Conservation (phyloP, 148 eudicot species). For the Linanthus parryae region DNA sequence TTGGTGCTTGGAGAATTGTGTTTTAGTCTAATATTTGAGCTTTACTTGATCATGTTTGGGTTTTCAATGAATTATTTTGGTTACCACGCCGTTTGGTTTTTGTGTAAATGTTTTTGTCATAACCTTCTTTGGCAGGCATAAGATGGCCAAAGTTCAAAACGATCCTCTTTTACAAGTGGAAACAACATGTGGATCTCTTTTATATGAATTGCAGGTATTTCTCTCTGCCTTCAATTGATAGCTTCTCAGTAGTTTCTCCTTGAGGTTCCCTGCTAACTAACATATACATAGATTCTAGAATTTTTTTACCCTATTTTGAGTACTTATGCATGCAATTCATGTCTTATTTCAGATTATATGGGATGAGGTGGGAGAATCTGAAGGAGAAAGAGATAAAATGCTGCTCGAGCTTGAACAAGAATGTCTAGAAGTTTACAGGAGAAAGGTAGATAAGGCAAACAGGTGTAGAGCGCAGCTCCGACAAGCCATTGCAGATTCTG, state of each 20-base stretch:
- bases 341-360: slow-evolving; percentile 39
- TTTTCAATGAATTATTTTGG: too few relatives aligned
- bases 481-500: slow-evolving; percentile 60
- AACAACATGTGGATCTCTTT: slow-evolving; percentile 54
- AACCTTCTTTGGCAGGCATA: too few relatives aligned
- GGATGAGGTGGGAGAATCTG: slow-evolving; percentile 65
- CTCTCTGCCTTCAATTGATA: slow-evolving; percentile 2
- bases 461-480: slow-evolving; percentile 52
- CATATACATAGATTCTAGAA: not conserved
- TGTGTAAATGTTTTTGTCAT: too few relatives aligned
- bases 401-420: slow-evolving; percentile 54
- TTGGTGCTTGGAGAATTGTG: too few relatives aligned
- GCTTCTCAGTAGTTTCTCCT: not conserved
- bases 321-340: not conserved
- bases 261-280: not conserved
- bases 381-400: slow-evolving; percentile 44
- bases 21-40: too few relatives aligned
- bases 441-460: slow-evolving; percentile 59
- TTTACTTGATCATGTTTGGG: too few relatives aligned
- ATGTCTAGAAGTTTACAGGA: slow-evolving; percentile 55
- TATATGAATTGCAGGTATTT: slow-evolving; percentile 52
- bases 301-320: not conserved
- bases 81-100: too few relatives aligned
- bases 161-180: slow-evolving; percentile 40
- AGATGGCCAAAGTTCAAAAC: slow-evolving; percentile 31